phyloP scores from a whole-genome alignment of 1,284 basidiomycete species.

The Malassezia obtusa region DNA sequence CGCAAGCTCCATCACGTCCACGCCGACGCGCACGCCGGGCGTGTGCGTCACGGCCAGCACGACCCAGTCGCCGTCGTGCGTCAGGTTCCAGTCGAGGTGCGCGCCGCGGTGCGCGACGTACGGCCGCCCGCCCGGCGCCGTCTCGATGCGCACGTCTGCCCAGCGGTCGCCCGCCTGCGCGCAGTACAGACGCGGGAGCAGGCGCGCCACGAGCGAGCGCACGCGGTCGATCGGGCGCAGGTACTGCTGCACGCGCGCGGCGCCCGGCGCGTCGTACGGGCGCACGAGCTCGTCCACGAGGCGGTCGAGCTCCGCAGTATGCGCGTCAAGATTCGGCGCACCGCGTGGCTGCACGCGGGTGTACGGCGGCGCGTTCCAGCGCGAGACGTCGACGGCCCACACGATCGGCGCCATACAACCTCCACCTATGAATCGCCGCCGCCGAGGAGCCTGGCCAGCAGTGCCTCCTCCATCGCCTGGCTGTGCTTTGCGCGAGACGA shows the following conservation, averaged over 20 bases:
- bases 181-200: conserved; percentile 22
- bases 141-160: neutral
- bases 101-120: neutral
- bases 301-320: neutral
- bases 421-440: conserved; percentile 7
- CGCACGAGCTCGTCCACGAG: conserved; percentile 14
- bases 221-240: conserved; percentile 24
- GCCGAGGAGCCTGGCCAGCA: conserved; percentile 2
- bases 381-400: conserved; percentile 29
- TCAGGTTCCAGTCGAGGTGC: conserved; percentile 34
- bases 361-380: conserved; percentile 10
- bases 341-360: neutral
- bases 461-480: conserved; percentile 16
- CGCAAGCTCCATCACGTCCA: conserved; percentile 38
- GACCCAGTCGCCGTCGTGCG: conserved; percentile 43
- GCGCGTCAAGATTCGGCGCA: neutral
- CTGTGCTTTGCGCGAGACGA: conserved; percentile 5
- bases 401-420: conserved; percentile 15
- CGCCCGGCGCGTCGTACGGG: conserved; percentile 7
- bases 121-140: conserved; percentile 22
- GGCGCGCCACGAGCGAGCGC: conserved; percentile 22
- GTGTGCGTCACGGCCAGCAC: conserved; percentile 25
- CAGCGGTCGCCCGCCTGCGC: conserved; percentile 2
- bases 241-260: conserved; percentile 22
- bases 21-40: conserved; percentile 19